Percentiles rank a stretch among this genome's conserved stretches.
Conservation (phyloP, 2,329 filamentous ascomycete genomes). For the Fusarium phyllophilum region DNA sequence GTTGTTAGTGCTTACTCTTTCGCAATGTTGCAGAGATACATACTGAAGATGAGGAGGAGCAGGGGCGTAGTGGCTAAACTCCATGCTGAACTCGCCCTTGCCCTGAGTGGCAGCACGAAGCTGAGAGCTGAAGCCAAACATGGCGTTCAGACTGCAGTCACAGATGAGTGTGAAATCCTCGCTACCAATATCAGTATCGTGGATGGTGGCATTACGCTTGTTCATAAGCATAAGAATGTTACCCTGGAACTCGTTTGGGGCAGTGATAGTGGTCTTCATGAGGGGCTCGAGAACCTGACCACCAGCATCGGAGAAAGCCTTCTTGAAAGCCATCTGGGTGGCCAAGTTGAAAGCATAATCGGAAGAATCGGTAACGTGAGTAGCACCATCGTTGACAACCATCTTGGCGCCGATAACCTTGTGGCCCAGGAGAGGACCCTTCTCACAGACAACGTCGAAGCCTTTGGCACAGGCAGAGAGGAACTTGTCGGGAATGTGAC, state of each 20-base stretch:
- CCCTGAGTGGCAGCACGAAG: constrained; percentile 94
- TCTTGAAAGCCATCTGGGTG: constrained; percentile 95
- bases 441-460: constrained; percentile 83
- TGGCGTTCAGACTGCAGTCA: constrained; percentile 93
- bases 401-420: constrained; percentile 89
- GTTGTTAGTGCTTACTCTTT: constrained; percentile 6
- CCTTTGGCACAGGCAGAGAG: constrained; percentile 94
- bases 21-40: constrained; percentile 49
- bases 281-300: constrained; percentile 92
- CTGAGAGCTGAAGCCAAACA: constrained; percentile 97
- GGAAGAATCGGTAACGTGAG: constrained; percentile 96
- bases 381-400: constrained; percentile 95
- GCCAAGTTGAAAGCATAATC: constrained; percentile 96
- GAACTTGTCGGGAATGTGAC: constrained; percentile 95
- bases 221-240: constrained; percentile 94
- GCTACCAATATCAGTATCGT: constrained; percentile 91
- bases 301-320: constrained; percentile 83
- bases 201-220: constrained; percentile 94
- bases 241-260: constrained; percentile 97
- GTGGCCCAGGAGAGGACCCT: constrained; percentile 92
- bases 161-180: constrained; percentile 95
- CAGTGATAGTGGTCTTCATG: constrained; percentile 98
- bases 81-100: constrained; percentile 99
- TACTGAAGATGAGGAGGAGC: constrained; percentile 91
- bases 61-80: constrained; percentile 94